Base-by-base conservation (phyloP, 1,139 yeast species). In the Pichia sp. region DNA sequence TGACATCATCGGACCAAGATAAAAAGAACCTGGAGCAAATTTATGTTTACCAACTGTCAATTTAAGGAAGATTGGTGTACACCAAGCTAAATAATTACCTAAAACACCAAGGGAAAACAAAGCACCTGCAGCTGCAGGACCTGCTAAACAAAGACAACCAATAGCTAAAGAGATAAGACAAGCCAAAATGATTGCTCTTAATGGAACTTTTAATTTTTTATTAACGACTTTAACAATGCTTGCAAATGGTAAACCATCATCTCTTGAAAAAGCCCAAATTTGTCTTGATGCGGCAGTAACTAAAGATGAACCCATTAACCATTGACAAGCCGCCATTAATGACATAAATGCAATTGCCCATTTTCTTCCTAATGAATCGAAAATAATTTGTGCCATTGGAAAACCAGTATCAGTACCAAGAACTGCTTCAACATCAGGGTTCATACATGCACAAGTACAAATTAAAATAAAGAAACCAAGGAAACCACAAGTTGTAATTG, bases 241-340 rank as follows among this genome's bases (percentile, higher is more conserved):
- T 8, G 74, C 61, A 47, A 72, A 64, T 32, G 74, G 71, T 37
- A 72, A 59, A 21, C 76, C 77, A 45, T 70, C 66, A 52, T 72
- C 78, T 56, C 78, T 64, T n/a, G 77, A 69, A 50, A 72, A 69
- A 1, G 77, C 76, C 72, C 74, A 72, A 35, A 69, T 61, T 52
- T 70, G 76, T 55, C 77, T 65, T 14, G 74, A 72, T 33, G 70
- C 66, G 5, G 77, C 77, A 16, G 72, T 68, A 33, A 70, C 57
- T 24, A 74, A 66, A 1, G 80, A 72, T n/a, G 76, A 66, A 4
- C 86, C 87, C 86, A 81, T 81, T 37, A 78, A 57, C 60, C 73
- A 78, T 57, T 78, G 84, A 39, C 81, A 79, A 50, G 68, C 61
- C 1, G 27, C 67, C 69, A 32, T 67, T 60, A 51, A 63, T 49